Evolutionary conservation across 116 monocot species (phyloP).

Genomic region (Phalaenopsis hybrid): DNA sequence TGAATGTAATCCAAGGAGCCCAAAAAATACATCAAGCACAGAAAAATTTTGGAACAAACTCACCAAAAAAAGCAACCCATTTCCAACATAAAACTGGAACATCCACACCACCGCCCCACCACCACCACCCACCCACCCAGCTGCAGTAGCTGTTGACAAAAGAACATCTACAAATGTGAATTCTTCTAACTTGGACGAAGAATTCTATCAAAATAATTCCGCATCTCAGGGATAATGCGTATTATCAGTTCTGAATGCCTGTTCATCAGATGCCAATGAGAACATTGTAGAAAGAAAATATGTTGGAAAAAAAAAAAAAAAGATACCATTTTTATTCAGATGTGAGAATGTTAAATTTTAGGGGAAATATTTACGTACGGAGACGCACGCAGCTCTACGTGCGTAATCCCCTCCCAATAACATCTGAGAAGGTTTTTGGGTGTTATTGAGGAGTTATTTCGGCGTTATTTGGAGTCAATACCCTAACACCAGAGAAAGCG

Average conservation of each 20-base stretch:
- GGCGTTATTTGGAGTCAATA: too few relatives aligned
- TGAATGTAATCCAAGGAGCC: background rate
- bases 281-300: background rate
- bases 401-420: too few relatives aligned
- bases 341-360: too few relatives aligned
- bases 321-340: too few relatives aligned
- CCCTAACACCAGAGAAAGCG: too few relatives aligned
- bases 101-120: background rate
- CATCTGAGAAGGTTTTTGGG: too few relatives aligned
- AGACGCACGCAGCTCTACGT: too few relatives aligned
- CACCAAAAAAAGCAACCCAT: background rate
- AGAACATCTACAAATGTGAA: conserved; percentile 7
- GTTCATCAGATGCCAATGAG: conserved; percentile 14
- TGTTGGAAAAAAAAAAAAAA: too few relatives aligned
- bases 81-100: background rate
- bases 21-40: background rate
- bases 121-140: background rate
- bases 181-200: conserved; percentile 32
- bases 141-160: conserved; percentile 5
- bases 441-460: too few relatives aligned
- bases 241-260: conserved; percentile 57
- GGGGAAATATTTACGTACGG: too few relatives aligned
- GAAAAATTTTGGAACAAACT: conserved; percentile 3
- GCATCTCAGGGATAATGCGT: conserved; percentile 68
- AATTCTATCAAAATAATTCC: conserved; percentile 50